Evolutionary conservation across 352 stramenopile genomes (phyloP).

Genomic region (Thraustotheca clavata): DNA sequence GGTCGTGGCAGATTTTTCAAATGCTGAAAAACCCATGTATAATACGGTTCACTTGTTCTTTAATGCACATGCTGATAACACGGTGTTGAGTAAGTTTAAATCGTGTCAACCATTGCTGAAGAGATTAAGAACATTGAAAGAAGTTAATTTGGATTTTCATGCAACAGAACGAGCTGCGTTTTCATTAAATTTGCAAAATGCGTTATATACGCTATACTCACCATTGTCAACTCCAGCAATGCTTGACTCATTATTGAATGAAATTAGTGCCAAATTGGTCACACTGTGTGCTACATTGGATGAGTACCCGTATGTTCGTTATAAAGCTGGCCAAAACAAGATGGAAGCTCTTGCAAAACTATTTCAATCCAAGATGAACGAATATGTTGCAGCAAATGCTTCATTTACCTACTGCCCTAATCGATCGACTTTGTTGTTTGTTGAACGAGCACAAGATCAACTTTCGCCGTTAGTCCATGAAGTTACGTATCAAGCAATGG

Average conservation of each 20-base stretch:
- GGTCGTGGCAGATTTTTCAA: constrained; percentile 79
- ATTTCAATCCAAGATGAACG: constrained; percentile 94
- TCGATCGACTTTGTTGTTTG: constrained; percentile 89
- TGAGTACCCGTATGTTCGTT: constrained; percentile 96
- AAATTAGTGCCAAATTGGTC: constrained; percentile 89
- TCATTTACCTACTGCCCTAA: constrained; percentile 87
- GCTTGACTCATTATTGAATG: constrained; percentile 30
- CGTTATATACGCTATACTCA: constrained; percentile 76
- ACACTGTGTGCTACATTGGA: constrained; percentile 95
- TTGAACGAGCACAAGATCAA: constrained; percentile 91
- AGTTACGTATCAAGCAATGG: constrained; percentile 96
- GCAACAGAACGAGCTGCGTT: constrained; percentile 90
- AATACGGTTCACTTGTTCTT: constrained; percentile 92
- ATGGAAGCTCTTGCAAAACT: constrained; percentile 84
- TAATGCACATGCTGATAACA: constrained; percentile 71
- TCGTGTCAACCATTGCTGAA: constrained; percentile 70
- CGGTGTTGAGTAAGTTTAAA: constrained; percentile 81
- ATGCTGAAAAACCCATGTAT: constrained; percentile 87
- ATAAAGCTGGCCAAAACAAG: constrained; percentile 65
- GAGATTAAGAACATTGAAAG: constrained; percentile 79
- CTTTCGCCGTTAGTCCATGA: constrained; percentile 96
- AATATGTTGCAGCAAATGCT: constrained; percentile 88
- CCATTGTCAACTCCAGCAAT: constrained; percentile 40
- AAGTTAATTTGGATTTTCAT: constrained; percentile 97
- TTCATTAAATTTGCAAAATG: constrained; percentile 87